A percentile compares a stretch with the other conserved stretches of the same genome.
Conservation (phyloP, 768 basidiomycete genomes). For the Cystobasidiopsis lactophilus region DNA sequence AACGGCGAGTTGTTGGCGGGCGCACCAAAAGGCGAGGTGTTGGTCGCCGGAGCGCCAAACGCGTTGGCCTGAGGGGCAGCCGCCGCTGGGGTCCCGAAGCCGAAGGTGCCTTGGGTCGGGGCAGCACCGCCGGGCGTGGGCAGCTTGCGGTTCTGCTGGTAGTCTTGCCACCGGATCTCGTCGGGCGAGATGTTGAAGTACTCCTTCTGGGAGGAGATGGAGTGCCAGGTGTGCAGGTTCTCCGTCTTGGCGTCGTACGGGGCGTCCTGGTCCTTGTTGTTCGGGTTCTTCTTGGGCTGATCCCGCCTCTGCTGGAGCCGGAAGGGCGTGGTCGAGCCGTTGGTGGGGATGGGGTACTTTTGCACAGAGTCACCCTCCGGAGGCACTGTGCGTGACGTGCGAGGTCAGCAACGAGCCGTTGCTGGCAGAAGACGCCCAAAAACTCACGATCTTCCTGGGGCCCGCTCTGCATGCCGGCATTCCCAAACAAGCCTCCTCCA, state of each 20-base stretch:
- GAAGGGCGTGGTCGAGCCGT: not conserved
- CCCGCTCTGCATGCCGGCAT: not conserved
- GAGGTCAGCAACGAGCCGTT: not conserved
- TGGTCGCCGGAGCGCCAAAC: not conserved
- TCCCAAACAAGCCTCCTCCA: not conserved
- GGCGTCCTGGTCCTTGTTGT: no score
- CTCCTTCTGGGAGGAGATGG: not conserved
- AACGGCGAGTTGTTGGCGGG: not conserved
- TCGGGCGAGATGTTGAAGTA: conserved; percentile 1
- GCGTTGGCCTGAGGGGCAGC: not conserved
- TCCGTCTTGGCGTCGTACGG: not conserved
- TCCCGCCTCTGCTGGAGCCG: not conserved
- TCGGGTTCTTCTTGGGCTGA: not conserved
- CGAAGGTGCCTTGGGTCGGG: not conserved
- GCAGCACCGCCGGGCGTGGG: not conserved
- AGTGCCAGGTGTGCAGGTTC: not conserved
- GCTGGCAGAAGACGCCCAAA: not conserved
- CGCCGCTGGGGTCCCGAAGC: not conserved
- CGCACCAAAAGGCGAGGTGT: not conserved
- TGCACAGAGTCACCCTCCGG: not conserved
- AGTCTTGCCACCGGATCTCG: not conserved
- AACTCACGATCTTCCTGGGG: not conserved
- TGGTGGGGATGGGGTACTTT: not conserved
- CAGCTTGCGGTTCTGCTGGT: conserved; percentile 1
- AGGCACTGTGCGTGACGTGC: not conserved